Percentiles rank a stretch among this genome's conserved stretches.
Conservation (phyloP, 2,329 filamentous ascomycete species). For the Moelleriella libera region DNA sequence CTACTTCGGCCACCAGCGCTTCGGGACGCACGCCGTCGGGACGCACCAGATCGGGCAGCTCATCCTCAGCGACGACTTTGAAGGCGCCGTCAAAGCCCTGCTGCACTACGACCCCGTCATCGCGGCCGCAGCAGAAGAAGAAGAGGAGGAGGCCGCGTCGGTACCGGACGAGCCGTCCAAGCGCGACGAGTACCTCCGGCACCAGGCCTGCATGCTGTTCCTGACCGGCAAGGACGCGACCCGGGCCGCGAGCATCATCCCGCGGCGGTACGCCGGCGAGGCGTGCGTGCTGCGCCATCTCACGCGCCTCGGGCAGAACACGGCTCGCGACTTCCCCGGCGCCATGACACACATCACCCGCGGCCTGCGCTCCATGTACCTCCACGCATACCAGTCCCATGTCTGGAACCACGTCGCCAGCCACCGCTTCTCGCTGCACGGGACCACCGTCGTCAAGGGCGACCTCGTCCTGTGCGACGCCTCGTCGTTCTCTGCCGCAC, state of each 20-base stretch:
- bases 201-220: constrained; percentile 66
- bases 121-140: constrained; percentile 28
- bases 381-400: constrained; percentile 89
- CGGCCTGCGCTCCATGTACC: constrained; percentile 81
- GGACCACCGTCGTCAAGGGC: constrained; percentile 60
- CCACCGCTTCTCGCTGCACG: constrained; percentile 65
- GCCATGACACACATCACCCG: constrained; percentile 69
- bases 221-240: constrained; percentile 41
- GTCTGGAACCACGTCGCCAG: constrained; percentile 85
- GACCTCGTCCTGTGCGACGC: constrained; percentile 58
- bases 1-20: constrained; percentile 95
- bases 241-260: constrained; percentile 54
- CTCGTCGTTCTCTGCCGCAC: constrained; percentile 6
- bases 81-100: constrained; percentile 66
- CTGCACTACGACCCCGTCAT: constrained; percentile 56
- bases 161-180: constrained; percentile 35
- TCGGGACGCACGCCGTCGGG: constrained; percentile 74
- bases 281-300: constrained; percentile 66
- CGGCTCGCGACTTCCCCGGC: constrained; percentile 59
- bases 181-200: constrained; percentile 65
- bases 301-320: constrained; percentile 28
- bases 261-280: constrained; percentile 73
- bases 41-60: constrained; percentile 77
- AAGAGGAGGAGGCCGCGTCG: constrained; percentile 13
- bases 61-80: constrained; percentile 69